A percentile compares a stretch with the other conserved stretches of the same genome.
Conservation (phyloP, 2,329 filamentous ascomycete species). For the Phialocephala sp. region DNA sequence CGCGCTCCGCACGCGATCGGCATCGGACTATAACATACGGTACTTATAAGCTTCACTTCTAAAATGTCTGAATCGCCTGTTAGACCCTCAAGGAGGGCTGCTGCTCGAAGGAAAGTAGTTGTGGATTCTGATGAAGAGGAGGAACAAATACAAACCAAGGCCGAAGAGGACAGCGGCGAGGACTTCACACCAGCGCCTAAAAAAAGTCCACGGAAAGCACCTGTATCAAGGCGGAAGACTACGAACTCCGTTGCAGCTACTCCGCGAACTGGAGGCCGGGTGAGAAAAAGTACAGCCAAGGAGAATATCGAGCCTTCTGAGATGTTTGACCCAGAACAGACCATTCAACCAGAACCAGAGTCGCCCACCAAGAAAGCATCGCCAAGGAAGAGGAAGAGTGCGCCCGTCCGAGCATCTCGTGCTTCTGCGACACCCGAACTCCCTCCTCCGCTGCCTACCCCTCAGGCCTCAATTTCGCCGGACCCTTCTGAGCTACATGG, state of each 20-base stretch:
- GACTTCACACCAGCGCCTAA: conserved; percentile 75
- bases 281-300: conserved; percentile 48
- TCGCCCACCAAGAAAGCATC: conserved; percentile 62
- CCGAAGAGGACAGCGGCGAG: conserved; percentile 69
- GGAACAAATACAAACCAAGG: conserved; percentile 67
- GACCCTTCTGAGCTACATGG: conserved; percentile 56
- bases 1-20: not conserved
- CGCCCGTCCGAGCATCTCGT: conserved; percentile 40
- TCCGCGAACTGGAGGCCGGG: conserved; percentile 46
- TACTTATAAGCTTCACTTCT: not conserved
- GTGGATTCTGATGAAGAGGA: conserved; percentile 80
- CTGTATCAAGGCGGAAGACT: conserved; percentile 56
- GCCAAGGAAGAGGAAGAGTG: conserved; percentile 73
- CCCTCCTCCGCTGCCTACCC: conserved; percentile 51
- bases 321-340: conserved; percentile 62
- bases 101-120: conserved; percentile 72
- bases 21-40: not conserved
- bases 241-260: conserved; percentile 39
- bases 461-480: conserved; percentile 61
- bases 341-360: conserved; percentile 52
- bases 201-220: conserved; percentile 61
- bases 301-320: conserved; percentile 64
- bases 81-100: conserved; percentile 64
- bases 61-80: conserved; percentile 47
- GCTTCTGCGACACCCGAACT: conserved; percentile 42